Conservation (phyloP, 2,329 filamentous ascomycete genomes). For the Xylaria sp. region DNA sequence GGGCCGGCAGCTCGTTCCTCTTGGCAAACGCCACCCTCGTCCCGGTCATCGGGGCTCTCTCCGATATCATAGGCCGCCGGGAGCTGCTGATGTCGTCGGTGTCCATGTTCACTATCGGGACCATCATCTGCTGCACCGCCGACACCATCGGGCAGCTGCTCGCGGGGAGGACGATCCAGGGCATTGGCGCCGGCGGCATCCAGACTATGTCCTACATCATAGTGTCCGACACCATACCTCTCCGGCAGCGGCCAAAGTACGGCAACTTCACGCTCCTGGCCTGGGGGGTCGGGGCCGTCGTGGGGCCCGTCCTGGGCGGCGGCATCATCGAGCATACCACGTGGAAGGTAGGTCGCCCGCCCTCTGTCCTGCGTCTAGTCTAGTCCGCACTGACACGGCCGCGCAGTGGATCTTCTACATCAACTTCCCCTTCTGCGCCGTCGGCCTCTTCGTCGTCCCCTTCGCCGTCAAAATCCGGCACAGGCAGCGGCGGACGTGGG, state of each 20-base stretch:
- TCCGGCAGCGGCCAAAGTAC: conserved; percentile 24
- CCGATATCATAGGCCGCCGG: conserved; percentile 15
- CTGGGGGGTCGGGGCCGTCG: conserved; percentile 21
- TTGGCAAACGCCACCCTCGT: conserved; percentile 15
- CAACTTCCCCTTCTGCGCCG: conserved; percentile 25
- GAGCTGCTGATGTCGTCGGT: conserved; percentile 6
- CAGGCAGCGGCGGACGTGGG: not conserved
- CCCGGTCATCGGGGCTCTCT: conserved; percentile 6
- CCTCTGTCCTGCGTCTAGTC: too few species aligned
- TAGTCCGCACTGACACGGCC: too few species aligned
- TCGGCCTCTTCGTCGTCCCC: conserved; percentile 21
- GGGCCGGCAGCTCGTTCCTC: conserved; percentile 17
- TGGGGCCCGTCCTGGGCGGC: conserved; percentile 19
- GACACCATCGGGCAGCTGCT: conserved; percentile 11
- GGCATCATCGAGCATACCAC: conserved; percentile 13
- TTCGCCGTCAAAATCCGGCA: conserved; percentile 18
- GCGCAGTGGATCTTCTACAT: conserved; percentile 28
- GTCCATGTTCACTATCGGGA: conserved; percentile 19
- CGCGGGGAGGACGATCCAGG: conserved; percentile 18
- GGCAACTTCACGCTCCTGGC: conserved; percentile 6
- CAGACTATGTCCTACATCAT: conserved; percentile 12
- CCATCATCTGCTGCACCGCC: conserved; percentile 16
- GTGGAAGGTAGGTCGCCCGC: too few species aligned
- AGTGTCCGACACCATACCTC: conserved; percentile 22
- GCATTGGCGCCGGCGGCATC: conserved; percentile 24